A percentile compares a stretch with the other conserved stretches of the same genome.
Conservation (phyloP, 768 basidiomycete genomes). For the Suillus occidentalis region DNA sequence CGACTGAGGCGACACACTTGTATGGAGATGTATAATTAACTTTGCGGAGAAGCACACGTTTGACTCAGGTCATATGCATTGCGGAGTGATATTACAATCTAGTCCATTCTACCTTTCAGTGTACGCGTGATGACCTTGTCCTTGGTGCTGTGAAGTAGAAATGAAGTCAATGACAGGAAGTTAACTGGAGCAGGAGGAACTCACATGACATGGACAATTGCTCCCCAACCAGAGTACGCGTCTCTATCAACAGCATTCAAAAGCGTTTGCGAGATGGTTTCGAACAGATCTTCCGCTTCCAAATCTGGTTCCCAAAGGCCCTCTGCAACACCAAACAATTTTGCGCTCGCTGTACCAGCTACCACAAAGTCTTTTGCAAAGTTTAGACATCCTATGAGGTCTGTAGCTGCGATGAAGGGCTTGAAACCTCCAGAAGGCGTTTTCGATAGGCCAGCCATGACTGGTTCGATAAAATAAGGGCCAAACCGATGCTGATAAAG, state of each 20-base stretch:
- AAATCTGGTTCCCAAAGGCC: slow-evolving; percentile 98
- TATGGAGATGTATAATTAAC: no score
- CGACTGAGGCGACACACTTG: background rate
- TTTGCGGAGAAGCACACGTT: background rate
- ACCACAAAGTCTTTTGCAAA: slow-evolving; percentile 98
- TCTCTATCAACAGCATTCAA: slow-evolving; percentile 95
- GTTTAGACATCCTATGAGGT: slow-evolving; percentile 91
- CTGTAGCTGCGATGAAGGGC: slow-evolving; percentile 94
- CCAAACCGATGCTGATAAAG: slow-evolving; percentile 96
- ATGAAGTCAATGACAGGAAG: slow-evolving; percentile 13
- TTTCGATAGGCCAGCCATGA: slow-evolving; percentile 87
- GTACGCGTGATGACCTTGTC: slow-evolving; percentile 80
- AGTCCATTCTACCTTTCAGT: slow-evolving; percentile 92
- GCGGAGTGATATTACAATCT: slow-evolving; percentile 18
- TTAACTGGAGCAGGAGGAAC: slow-evolving; percentile 29
- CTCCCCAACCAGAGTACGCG: slow-evolving; percentile 97
- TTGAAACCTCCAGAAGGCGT: slow-evolving; percentile 68
- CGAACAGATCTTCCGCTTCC: slow-evolving; percentile 95
- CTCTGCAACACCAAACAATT: slow-evolving; percentile 96
- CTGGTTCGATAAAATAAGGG: slow-evolving; percentile 95
- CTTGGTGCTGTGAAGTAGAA: slow-evolving; percentile 51
- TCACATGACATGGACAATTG: slow-evolving; percentile 92
- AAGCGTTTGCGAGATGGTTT: slow-evolving; percentile 96
- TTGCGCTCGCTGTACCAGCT: slow-evolving; percentile 87
- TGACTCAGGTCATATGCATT: background rate